Evolutionary conservation across 1,284 basidiomycete species (phyloP).

Genomic region (Rhodotorula sp.): DNA sequence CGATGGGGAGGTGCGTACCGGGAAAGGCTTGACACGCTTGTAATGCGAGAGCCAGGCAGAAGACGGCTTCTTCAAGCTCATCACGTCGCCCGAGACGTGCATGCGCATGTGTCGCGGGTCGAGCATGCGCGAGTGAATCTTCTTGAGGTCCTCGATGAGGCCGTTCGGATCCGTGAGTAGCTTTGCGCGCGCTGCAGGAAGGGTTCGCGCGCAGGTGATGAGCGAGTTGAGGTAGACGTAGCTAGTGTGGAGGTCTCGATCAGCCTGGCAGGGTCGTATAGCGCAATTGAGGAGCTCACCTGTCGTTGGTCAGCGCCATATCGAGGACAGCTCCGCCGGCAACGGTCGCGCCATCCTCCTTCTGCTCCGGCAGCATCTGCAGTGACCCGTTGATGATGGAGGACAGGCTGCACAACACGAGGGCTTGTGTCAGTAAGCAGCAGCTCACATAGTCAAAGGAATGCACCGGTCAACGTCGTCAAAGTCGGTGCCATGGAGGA

Average conservation of each 20-base stretch:
- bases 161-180: constrained; percentile 72
- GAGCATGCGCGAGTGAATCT: constrained; percentile 67
- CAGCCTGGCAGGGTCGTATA: too few relatives aligned
- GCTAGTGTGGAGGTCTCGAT: background rate
- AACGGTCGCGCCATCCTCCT: constrained; percentile 81
- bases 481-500: constrained; percentile 80
- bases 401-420: constrained; percentile 61
- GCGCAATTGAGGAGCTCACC: background rate
- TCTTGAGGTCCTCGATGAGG: constrained; percentile 71
- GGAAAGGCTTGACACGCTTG: constrained; percentile 54
- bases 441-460: background rate
- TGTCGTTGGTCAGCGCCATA: constrained; percentile 56
- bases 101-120: constrained; percentile 79
- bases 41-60: constrained; percentile 73
- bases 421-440: background rate
- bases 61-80: constrained; percentile 69
- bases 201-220: constrained; percentile 71
- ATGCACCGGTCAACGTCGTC: constrained; percentile 70
- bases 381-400: constrained; percentile 83
- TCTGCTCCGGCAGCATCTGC: constrained; percentile 85
- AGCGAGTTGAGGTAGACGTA: constrained; percentile 71
- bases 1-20: constrained; percentile 53
- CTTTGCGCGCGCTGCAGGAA: constrained; percentile 69
- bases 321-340: constrained; percentile 69
- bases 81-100: constrained; percentile 80